Base-by-base conservation (phyloP, 805 yeast genomes). In the Monosporozyma siamensis region DNA sequence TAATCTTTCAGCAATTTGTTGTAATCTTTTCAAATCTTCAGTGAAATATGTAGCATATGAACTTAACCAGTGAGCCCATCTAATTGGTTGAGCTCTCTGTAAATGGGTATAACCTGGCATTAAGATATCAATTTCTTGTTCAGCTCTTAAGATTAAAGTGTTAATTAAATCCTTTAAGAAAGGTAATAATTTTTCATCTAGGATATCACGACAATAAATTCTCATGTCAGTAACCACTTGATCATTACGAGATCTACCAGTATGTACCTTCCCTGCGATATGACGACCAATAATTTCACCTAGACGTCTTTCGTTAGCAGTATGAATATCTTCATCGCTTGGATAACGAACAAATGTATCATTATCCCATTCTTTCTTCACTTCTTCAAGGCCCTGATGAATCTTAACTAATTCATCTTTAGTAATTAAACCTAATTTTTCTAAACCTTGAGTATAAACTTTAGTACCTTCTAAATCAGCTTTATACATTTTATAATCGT, bases 201-300 rank as follows among this genome's bases (percentile, higher is more conserved):
- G 68, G 50, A 78, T 75, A 54, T 81, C 89, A 56, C 96, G 81
- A 43, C 92, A 96, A 53, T 77, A 90, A 22, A 92, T 77, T 65
- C 99, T 77, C 95, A 92, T 86, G 61, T 92, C 98, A n/a, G 97
- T 90, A 37, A 96, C 98, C 40, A 89, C 97, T 70, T 92, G 99
- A 64, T 92, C 99, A 59, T 92, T 92, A 74, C 99, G 80, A 38
- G 95, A 85, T 61, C 99, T 79, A 48, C 99, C 99, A n/a, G 99
- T 92, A 64, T 92, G 99, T 24, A 92, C 97, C 58, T 92, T 92
- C 32, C 99, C 99, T 12, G 97, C 85, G 60, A 92, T 90, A 43
- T 78, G 79, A 56, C 79, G 80, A 44, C 98, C 99, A 56, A 92
- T 92, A 42, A 92, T 69, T 67, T 92, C 99, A 39, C 99, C 98